A percentile compares a stretch with the other conserved stretches of the same genome.
Evolutionary conservation across 164 flowering plant species (phyloP).

Genomic region (Akebia trifoliata): DNA sequence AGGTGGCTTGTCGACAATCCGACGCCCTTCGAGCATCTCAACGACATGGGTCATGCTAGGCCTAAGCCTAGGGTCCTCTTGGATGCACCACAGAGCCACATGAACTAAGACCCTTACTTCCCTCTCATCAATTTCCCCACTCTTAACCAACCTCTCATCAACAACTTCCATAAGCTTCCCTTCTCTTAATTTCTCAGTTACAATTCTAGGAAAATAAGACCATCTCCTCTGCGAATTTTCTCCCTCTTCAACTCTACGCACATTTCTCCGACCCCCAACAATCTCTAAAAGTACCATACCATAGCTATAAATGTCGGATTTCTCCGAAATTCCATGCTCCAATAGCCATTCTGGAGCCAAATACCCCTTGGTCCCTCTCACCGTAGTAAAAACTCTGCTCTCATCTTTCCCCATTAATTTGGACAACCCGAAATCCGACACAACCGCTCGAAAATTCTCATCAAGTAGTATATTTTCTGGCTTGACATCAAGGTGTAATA

Average conservation of each 20-base stretch:
- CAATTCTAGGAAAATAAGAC: conserved; percentile 69
- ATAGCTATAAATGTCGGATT: conserved; percentile 77
- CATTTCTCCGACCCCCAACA: conserved; percentile 74
- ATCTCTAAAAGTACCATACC: conserved; percentile 89
- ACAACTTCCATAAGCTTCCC: conserved; percentile 73
- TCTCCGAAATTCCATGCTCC: conserved; percentile 65
- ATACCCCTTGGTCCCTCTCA: conserved; percentile 83
- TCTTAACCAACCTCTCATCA: conserved; percentile 39
- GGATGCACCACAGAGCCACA: conserved; percentile 85
- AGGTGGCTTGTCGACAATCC: conserved; percentile 55
- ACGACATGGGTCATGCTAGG: conserved; percentile 72
- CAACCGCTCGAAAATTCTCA: conserved; percentile 51
- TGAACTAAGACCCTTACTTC: conserved; percentile 45
- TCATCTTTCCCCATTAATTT: conserved; percentile 71
- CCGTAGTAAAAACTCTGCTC: conserved; percentile 56
- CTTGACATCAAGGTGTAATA: conserved; percentile 86
- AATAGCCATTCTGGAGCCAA: conserved; percentile 94
- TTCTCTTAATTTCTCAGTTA: conserved; percentile 51
- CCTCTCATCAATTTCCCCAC: conserved; percentile 42
- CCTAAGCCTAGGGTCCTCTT: conserved; percentile 59
- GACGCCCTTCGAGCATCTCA: conserved; percentile 75
- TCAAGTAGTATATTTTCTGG: conserved; percentile 91
- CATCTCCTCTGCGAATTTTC: conserved; percentile 37
- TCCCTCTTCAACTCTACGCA: conserved; percentile 24
- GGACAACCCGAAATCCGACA: conserved; percentile 86